These are phyloP conservation scores for Myriosclerotinia curreyana DNA, from an alignment of 2,329 filamentous ascomycete genomes.

Conservation along the genomic window DNA sequence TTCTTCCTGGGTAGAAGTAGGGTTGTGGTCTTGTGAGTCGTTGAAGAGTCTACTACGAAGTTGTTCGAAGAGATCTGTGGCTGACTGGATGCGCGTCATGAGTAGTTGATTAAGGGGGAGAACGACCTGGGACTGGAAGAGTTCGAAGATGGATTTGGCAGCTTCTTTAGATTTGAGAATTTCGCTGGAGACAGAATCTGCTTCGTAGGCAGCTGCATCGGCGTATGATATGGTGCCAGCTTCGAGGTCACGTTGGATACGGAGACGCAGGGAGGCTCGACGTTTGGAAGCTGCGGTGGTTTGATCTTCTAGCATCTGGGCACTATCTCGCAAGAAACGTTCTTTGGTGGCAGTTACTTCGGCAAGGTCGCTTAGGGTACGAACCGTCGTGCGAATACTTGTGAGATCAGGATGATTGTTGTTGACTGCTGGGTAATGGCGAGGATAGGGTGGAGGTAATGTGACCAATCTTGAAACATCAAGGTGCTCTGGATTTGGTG, in stretches of 20 bases:
- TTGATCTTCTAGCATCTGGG: slow-evolving; percentile 57
- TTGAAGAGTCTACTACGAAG: slow-evolving; percentile 70
- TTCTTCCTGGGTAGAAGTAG: slow-evolving; percentile 88
- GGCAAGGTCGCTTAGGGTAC: slow-evolving; percentile 68
- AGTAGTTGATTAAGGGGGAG: slow-evolving; percentile 78
- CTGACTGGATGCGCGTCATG: slow-evolving; percentile 68
- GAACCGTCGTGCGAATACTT: slow-evolving; percentile 69
- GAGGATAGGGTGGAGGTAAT: slow-evolving; percentile 87
- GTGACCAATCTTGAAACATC: slow-evolving; percentile 93
- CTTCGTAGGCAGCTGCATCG: slow-evolving; percentile 78
- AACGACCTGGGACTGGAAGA: slow-evolving; percentile 80
- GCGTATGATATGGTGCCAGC: slow-evolving; percentile 77
- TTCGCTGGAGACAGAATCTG: slow-evolving; percentile 69
- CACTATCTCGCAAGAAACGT: slow-evolving; percentile 55
- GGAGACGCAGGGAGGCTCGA: slow-evolving; percentile 64
- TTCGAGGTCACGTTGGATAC: slow-evolving; percentile 75
- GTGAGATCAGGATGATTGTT: slow-evolving; percentile 92
- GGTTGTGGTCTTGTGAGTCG: slow-evolving; percentile 60
- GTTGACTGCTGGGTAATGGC: slow-evolving; percentile 92
- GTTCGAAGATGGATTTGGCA: slow-evolving; percentile 77
- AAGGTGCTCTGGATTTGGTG: slow-evolving; percentile 55
- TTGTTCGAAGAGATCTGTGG: slow-evolving; percentile 74
- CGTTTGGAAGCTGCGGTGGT: slow-evolving; percentile 50
- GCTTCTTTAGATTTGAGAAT: slow-evolving; percentile 66
- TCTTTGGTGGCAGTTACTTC: slow-evolving; percentile 69